Base-by-base conservation (phyloP, 2,329 filamentous ascomycete species). In the Teratosphaeria epicoccoides region DNA sequence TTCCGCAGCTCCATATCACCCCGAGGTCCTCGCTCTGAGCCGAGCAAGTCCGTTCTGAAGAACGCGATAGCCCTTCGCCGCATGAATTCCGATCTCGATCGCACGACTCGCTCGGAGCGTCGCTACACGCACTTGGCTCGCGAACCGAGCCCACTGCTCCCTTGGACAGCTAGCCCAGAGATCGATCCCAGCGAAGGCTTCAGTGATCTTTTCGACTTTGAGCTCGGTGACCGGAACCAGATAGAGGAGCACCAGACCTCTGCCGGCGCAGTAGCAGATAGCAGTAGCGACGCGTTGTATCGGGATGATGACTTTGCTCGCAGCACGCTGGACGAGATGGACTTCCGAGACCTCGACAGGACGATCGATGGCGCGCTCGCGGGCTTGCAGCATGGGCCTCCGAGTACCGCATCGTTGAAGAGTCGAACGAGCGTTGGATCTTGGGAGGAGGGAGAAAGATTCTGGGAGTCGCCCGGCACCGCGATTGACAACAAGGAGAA, bases 11-110 rank as follows among this genome's bases (percentile, higher is more conserved):
- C 33, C 33, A 20, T 40, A n/a, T 10, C 44, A 24, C 44, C 12
- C 4, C 44, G 20, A 23, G 23, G 23, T 2, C 70, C 71, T 0
- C 67, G 70, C 45, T 52, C 55, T 1, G 62, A 61, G 7, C 68
- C 71, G 2, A 63, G 66, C 1, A 65, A 65, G 49, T 65, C 66
- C 11, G 58, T 73, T 4, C 65, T 70, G 12, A 63, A 65, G 26
- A 69, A 68, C 6, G 69, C 72, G 43, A 63, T 63, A 53, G 66
- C 66, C 17, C 61, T 74, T 3, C 61, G 72, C 5, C 64, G 71
- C 20, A 73, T 73, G 71, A 73, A 74, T 56, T 70, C 66, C 24
- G 70, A 73, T 49, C 64, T 67, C 12, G 51, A 57, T 22, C 33
- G 47, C 46, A 45, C 50, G 49, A 61, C 53, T 11, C 65, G 63